Evolutionary conservation across 2,329 filamentous ascomycete genomes (phyloP), one percentile per base, ranked within the genome.

Genomic region (Neonectria neomacrospora): DNA sequence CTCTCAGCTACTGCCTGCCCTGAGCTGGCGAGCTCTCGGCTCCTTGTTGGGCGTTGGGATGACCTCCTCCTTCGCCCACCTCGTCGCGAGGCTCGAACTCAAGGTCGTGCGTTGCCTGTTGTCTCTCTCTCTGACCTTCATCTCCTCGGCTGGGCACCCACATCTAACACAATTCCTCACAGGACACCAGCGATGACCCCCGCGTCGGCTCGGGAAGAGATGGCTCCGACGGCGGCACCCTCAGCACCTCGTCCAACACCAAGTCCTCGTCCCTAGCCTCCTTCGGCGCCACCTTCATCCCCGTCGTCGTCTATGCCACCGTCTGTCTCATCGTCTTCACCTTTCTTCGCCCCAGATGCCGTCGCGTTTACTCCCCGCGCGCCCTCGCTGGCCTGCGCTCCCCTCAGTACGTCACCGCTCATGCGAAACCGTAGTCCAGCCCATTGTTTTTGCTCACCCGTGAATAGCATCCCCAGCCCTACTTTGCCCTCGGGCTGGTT

Each of bases 401-500:
- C 5, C 77, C 78, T 54, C 71, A 79, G 79, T 80, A 74, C 63
- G 77, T 59, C 11, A 8, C 11, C 0, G 16, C 45, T 28, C 18
- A 7, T 5, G 4, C 7, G 39, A 74, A 44, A 11, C 47, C 14
- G 14, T 39, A 32, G 37, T 28, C 9, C 3, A 26, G 23, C 23
- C 23, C 23, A 3, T 26, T 6, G 2, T 20, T 32, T 2, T 44
- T 18, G 42, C 58, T 58, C 23, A 53, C 41, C 37, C 20, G 20
- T 41, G 28, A 28, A 56, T 18, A 86, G 84, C 67, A 82, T 88
- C 65, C 86, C 89, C 34, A 86, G 85, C 12, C 88, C 88, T 22
- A 74, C 81, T 2, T 81, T 90, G 0, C 87, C 90, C 3, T 82
- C 76, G 26, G 90, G 90, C 57, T 76, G 88, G 48, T 80, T 91